Conservation (phyloP, 2,329 filamentous ascomycete genomes). For the Magnaporthiopsis poae region DNA sequence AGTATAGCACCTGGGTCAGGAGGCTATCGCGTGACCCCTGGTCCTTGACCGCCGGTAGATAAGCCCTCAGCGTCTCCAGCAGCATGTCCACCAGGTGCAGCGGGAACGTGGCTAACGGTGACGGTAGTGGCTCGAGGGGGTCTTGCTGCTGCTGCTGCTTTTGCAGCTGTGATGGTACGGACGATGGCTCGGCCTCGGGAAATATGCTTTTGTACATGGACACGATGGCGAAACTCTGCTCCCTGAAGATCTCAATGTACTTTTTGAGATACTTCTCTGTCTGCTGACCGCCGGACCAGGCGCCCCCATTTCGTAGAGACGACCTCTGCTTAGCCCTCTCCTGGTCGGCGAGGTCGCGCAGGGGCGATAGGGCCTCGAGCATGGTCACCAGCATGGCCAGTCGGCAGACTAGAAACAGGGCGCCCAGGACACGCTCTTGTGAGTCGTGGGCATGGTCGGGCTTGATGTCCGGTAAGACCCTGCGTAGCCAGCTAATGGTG, state of each 20-base stretch:
- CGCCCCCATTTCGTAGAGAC: slow-evolving; percentile 26
- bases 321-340: slow-evolving; percentile 47
- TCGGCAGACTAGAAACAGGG: slow-evolving; percentile 78
- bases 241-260: slow-evolving; percentile 93
- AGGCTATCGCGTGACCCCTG: slow-evolving; percentile 74
- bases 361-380: slow-evolving; percentile 71
- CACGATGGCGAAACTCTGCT: slow-evolving; percentile 92
- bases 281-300: slow-evolving; percentile 69
- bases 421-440: slow-evolving; percentile 62
- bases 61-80: slow-evolving; percentile 61
- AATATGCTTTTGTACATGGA: slow-evolving; percentile 92
- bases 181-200: slow-evolving; percentile 32
- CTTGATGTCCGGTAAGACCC: slow-evolving; percentile 73
- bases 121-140: slow-evolving; percentile 54
- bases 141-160: slow-evolving; percentile 18
- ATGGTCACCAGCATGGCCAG: slow-evolving; percentile 69
- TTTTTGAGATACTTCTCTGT: slow-evolving; percentile 89
- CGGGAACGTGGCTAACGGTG: slow-evolving; percentile 73
- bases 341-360: slow-evolving; percentile 82
- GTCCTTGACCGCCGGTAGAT: slow-evolving; percentile 74
- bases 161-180: slow-evolving; percentile 4
- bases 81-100: slow-evolving; percentile 74
- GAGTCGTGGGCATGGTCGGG: slow-evolving; percentile 16
- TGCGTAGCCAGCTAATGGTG: slow-evolving; percentile 80
- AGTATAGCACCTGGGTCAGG: slow-evolving; percentile 85